phyloP scores from a whole-genome alignment of 352 stramenopile species.

The Globisporangium abappressorium region DNA sequence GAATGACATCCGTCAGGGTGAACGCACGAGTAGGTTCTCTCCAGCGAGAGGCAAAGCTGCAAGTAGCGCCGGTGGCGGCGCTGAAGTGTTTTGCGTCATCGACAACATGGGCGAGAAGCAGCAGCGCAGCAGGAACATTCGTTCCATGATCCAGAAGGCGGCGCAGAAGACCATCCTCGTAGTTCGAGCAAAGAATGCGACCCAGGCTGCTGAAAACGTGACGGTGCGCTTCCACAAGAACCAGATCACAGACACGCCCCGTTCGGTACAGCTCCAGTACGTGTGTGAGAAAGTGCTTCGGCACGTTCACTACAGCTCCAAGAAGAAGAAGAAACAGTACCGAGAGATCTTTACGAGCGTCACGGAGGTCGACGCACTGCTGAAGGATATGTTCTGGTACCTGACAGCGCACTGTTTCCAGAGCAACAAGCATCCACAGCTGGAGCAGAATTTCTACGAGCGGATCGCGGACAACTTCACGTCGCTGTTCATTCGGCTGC shows the following conservation, averaged over 20 bases:
- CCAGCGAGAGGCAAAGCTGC: background rate
- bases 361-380: constrained; percentile 44
- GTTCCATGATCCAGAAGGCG: constrained; percentile 57
- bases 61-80: constrained; percentile 15
- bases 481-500: constrained; percentile 53
- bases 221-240: constrained; percentile 52
- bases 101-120: constrained; percentile 49
- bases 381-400: constrained; percentile 82
- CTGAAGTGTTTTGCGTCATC: constrained; percentile 50
- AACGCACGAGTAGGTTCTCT: constrained; percentile 12
- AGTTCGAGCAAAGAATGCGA: constrained; percentile 67
- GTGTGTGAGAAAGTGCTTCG: constrained; percentile 52
- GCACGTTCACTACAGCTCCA: constrained; percentile 31
- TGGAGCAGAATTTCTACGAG: constrained; percentile 48
- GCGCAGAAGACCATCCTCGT: constrained; percentile 75
- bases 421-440: constrained; percentile 28
- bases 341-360: constrained; percentile 38
- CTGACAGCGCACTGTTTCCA: constrained; percentile 62
- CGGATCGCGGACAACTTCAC: constrained; percentile 74
- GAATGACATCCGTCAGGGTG: background rate
- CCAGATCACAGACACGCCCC: constrained; percentile 45
- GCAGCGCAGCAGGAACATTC: constrained; percentile 51
- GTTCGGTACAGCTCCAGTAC: constrained; percentile 45
- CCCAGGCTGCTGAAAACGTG: constrained; percentile 61
- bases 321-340: constrained; percentile 36